A percentile compares a stretch with the other conserved stretches of the same genome.
These are phyloP conservation scores for Fusarium sp. DNA, from an alignment of 2,329 filamentous ascomycete species.

Conservation along the genomic window DNA sequence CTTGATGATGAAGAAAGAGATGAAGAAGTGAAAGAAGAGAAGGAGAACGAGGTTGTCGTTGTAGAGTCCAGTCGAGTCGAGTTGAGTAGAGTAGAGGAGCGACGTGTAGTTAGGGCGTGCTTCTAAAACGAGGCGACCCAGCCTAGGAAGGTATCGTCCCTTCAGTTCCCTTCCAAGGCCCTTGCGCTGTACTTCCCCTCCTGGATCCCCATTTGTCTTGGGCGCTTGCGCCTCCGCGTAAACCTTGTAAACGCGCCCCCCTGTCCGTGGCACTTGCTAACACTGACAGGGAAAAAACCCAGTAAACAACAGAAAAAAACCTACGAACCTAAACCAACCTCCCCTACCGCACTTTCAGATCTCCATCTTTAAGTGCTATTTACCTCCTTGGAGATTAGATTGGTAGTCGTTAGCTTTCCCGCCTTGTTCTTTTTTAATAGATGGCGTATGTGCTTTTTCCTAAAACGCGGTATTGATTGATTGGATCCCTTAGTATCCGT, in stretches of 20 bases:
- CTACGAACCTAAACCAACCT: slow-evolving; percentile 11
- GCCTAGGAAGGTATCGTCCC: slow-evolving; percentile 39
- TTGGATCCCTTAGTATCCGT: neutral
- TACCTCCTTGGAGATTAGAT: neutral
- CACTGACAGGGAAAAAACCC: slow-evolving; percentile 19
- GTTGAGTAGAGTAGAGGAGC: slow-evolving; percentile 35
- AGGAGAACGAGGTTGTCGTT: slow-evolving; percentile 37
- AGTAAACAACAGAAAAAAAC: slow-evolving; percentile 21
- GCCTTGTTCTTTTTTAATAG: slow-evolving; percentile 27
- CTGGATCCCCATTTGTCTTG: slow-evolving; percentile 34
- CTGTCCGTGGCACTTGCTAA: slow-evolving; percentile 32
- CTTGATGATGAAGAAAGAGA: slow-evolving; percentile 13
- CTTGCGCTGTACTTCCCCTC: slow-evolving; percentile 25
- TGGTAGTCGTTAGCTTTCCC: slow-evolving; percentile 13
- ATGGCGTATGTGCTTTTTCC: slow-evolving; percentile 1
- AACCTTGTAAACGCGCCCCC: slow-evolving; percentile 47
- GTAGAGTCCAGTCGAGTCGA: slow-evolving; percentile 6
- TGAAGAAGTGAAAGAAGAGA: slow-evolving; percentile 18
- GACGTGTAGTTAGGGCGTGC: slow-evolving; percentile 41
- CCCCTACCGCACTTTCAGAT: slow-evolving; percentile 26
- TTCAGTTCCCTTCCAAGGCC: slow-evolving; percentile 41
- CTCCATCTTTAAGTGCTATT: slow-evolving; percentile 5
- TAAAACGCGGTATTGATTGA: slow-evolving; percentile 16
- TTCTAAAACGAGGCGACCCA: slow-evolving; percentile 46
- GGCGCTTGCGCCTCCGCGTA: slow-evolving; percentile 46